Evolutionary conservation across 352 stramenopile species (phyloP), one percentile per base, ranked within the genome.

Genomic region (Pythium apleroticum): DNA sequence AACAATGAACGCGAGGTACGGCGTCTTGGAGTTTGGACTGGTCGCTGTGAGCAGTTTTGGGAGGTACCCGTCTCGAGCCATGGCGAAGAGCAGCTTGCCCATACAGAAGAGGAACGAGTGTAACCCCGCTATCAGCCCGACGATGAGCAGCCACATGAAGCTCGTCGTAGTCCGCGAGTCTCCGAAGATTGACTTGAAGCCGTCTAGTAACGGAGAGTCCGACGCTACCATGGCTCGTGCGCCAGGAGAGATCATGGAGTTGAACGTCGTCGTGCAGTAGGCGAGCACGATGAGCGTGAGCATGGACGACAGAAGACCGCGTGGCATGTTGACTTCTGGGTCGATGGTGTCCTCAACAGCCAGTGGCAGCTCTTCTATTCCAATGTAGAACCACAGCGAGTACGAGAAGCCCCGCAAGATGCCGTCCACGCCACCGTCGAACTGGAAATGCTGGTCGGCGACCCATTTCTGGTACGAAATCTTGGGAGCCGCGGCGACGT

Each of bases 21-120:
- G 66, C 7, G 80, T 69, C 56, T 76, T 76, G 15, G 66, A 68
- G 1, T 71, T 76, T 12, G n/a, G 11, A 55, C 84, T 66, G 19
- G 83, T 41, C 22, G 78, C 81, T n/a, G 78, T 79, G 35, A 91
- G 68, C 10, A 86, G 57, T 24, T 71, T 68, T 3, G 78, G 82
- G 27, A 86, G 60, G 53, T 78, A 91, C 2, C 80, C 80, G 63
- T 88, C 82, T 15, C 76, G 79, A 3, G 82, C 80, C 55, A 89
- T 91, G 14, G 82, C 80, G 60, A 74, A 86, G n/a, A 91, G 60
- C 52, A 89, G 35, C 1, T 72, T 72, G 22, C 75, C 76, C 82
- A 91, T 91, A 69, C 75, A 91, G 49, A 81, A 91, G 10, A 91
- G 77, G 70, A 88, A 91, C 52, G 82, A 88, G 62, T 91, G 78